A percentile compares a stretch with the other conserved stretches of the same genome.
Evolutionary conservation across 495 filamentous ascomycete species (phyloP).

Genomic region (Glonium stellatum): DNA sequence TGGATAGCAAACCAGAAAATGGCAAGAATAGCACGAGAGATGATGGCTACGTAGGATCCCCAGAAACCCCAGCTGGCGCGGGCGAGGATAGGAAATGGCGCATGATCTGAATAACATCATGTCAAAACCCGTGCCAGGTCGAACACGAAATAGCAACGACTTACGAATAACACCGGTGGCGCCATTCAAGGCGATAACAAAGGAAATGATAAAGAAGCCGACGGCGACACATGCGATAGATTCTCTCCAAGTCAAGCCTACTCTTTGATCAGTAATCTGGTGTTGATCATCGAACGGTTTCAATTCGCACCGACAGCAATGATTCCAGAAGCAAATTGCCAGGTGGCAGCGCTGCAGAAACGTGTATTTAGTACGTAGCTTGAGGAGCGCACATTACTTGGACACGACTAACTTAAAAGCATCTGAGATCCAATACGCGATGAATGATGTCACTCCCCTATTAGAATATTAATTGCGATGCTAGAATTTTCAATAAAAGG

Average conservation of each 20-base stretch:
- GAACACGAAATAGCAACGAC: not conserved
- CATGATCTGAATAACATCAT: slow-evolving; percentile 41
- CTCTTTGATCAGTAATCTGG: slow-evolving; percentile 23
- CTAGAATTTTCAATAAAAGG: not conserved
- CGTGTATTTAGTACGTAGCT: not conserved
- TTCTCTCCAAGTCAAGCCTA: slow-evolving; percentile 57
- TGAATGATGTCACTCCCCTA: slow-evolving; percentile 20
- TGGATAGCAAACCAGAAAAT: slow-evolving; percentile 71
- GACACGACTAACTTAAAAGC: slow-evolving; percentile 25
- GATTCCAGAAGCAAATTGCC: slow-evolving; percentile 28
- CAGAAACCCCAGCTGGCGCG: slow-evolving; percentile 65
- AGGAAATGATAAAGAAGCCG: slow-evolving; percentile 55
- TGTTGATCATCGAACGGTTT: slow-evolving; percentile 38
- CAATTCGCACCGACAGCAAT: slow-evolving; percentile 18
- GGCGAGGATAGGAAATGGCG: slow-evolving; percentile 61
- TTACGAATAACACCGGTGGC: slow-evolving; percentile 39
- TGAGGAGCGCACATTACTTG: not conserved
- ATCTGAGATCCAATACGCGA: slow-evolving; percentile 32
- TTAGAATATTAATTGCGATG: not conserved
- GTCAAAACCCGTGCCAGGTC: not conserved
- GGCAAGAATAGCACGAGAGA: slow-evolving; percentile 60
- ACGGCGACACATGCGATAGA: slow-evolving; percentile 54
- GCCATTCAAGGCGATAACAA: slow-evolving; percentile 58
- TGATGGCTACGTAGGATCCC: slow-evolving; percentile 58
- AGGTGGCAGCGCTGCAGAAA: slow-evolving; percentile 24